Percentiles rank a stretch among this genome's conserved stretches.
phyloP scores from a whole-genome alignment of 2,329 filamentous ascomycete genomes.

The Alternaria alternata region DNA sequence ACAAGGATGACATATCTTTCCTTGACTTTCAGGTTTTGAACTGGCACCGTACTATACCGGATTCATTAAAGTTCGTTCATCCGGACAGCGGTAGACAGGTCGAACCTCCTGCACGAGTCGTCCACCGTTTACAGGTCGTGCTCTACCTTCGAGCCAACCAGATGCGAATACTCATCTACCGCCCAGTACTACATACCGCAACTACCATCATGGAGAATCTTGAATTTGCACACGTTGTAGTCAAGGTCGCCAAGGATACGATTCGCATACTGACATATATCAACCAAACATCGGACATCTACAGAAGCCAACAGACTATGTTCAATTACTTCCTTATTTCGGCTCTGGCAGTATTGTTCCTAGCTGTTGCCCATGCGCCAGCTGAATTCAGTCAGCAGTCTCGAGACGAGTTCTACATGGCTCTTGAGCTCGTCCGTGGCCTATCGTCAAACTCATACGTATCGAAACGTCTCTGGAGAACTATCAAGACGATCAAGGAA shows the following conservation, averaged over 20 bases:
- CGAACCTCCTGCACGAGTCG: constrained; percentile 66
- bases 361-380: constrained; percentile 78
- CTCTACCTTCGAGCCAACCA: constrained; percentile 89
- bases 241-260: constrained; percentile 79
- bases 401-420: constrained; percentile 80
- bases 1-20: constrained; percentile 77
- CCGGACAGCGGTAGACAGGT: constrained; percentile 55
- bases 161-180: constrained; percentile 88
- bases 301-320: constrained; percentile 75
- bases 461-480: constrained; percentile 76
- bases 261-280: constrained; percentile 75
- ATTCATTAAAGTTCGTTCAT: constrained; percentile 69
- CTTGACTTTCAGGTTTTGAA: constrained; percentile 84
- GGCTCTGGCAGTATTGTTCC: constrained; percentile 76
- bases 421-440: constrained; percentile 76
- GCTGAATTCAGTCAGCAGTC: constrained; percentile 73
- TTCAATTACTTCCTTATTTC: constrained; percentile 83
- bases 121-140: constrained; percentile 79
- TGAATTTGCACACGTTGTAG: constrained; percentile 74
- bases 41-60: constrained; percentile 81
- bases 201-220: constrained; percentile 82
- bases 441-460: constrained; percentile 76
- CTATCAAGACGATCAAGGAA: constrained; percentile 73
- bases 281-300: constrained; percentile 76
- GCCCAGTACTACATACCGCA: constrained; percentile 84